Evolutionary conservation across 108 stramenopile genomes (phyloP).

Genomic region (Nitzschia sp.): DNA sequence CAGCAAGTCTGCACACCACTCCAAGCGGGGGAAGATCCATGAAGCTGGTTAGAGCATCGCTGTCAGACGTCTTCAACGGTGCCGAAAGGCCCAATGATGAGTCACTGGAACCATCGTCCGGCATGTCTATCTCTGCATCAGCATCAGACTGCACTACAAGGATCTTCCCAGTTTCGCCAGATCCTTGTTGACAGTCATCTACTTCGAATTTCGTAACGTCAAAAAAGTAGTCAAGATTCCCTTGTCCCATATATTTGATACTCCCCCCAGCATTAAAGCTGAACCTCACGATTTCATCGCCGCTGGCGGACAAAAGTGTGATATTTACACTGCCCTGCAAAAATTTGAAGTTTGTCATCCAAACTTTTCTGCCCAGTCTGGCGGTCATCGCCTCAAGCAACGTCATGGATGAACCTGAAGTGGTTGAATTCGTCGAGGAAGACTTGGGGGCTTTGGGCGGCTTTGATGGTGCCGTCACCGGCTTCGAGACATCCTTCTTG

Average conservation of each 20-base stretch:
- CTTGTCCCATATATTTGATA: constrained; percentile 51
- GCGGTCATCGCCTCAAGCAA: constrained; percentile 48
- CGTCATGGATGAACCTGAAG: constrained; percentile 7
- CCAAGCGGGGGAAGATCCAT: constrained; percentile 56
- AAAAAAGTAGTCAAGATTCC: constrained; percentile 61
- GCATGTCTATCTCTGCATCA: constrained; percentile 11
- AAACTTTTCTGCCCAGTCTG: constrained; percentile 42
- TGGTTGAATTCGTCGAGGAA: not conserved
- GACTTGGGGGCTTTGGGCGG: constrained; percentile 1
- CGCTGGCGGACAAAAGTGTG: constrained; percentile 28
- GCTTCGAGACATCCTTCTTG: not conserved
- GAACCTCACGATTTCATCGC: constrained; percentile 39
- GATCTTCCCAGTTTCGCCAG: constrained; percentile 19
- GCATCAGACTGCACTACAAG: constrained; percentile 24
- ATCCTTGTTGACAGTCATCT: constrained; percentile 25
- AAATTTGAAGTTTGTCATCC: constrained; percentile 44
- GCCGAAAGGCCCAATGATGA: constrained; percentile 12
- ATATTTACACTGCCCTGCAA: constrained; percentile 30
- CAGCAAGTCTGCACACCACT: constrained; percentile 62
- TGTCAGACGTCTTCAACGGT: constrained; percentile 7
- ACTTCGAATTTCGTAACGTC: constrained; percentile 63
- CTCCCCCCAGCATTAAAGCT: constrained; percentile 40
- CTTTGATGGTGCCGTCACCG: not conserved
- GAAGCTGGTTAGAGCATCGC: constrained; percentile 22
- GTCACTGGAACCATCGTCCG: constrained; percentile 23